Percentiles rank a stretch among this genome's conserved stretches.
phyloP scores from a whole-genome alignment of 768 basidiomycete genomes.

The Lentinula edodes region DNA sequence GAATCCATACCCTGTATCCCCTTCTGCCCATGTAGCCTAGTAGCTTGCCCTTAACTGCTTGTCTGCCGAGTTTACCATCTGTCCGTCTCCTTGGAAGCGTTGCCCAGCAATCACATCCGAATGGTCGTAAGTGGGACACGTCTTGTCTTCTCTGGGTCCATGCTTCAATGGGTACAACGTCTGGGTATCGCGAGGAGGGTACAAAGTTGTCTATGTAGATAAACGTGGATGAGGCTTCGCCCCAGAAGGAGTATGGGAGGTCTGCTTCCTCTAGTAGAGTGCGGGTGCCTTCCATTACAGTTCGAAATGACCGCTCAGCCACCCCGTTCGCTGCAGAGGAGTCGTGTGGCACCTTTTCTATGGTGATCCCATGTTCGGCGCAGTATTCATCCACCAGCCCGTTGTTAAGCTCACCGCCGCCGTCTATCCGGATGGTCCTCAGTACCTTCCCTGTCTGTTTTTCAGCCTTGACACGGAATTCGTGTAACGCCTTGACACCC shows the following conservation, averaged over 20 bases:
- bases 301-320: slow-evolving; percentile 17
- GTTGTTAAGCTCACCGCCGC: slow-evolving; percentile 23
- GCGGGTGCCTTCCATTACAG: slow-evolving; percentile 14
- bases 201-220: neutral
- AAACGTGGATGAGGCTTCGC: neutral
- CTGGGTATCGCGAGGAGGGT: neutral
- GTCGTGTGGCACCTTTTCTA: slow-evolving; percentile 15
- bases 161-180: neutral
- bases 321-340: slow-evolving; percentile 22
- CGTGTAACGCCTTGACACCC: too few species aligned
- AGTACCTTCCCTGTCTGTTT: too few species aligned
- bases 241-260: neutral
- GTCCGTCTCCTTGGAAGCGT: too few species aligned
- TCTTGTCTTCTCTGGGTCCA: neutral
- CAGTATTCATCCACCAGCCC: slow-evolving; percentile 14
- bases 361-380: slow-evolving; percentile 15
- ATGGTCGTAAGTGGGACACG: neutral
- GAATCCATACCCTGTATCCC: too few species aligned
- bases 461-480: too few species aligned
- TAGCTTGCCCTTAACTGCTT: too few species aligned
- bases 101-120: neutral
- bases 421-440: slow-evolving; percentile 14
- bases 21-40: too few species aligned
- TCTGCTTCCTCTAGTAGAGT: neutral
- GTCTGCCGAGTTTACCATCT: too few species aligned